These are phyloP conservation scores for Termitomyces sp. DNA, from an alignment of 768 basidiomycete genomes.

Conservation along the genomic window DNA sequence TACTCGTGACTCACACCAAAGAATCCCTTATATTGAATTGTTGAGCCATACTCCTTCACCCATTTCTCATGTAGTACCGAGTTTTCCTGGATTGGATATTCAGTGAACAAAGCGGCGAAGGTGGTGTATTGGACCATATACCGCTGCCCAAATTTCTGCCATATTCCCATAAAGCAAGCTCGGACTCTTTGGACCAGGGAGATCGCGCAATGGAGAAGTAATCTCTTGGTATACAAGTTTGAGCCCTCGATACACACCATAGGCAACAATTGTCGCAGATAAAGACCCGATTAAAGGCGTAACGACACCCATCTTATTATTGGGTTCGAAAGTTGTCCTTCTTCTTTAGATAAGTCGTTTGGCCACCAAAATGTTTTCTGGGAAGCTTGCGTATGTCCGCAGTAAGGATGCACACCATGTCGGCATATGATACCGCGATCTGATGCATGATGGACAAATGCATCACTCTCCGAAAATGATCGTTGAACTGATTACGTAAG, in stretches of 20 bases:
- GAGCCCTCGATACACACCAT: conserved; percentile 28
- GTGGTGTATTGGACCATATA: conserved; percentile 16
- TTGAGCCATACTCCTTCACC: conserved; percentile 15
- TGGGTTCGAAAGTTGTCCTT: neutral
- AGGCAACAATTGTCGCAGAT: conserved; percentile 19
- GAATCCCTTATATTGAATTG: conserved; percentile 21
- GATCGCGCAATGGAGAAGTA: conserved; percentile 40
- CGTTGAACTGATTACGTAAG: no score
- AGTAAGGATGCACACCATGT: no score
- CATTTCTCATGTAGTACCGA: conserved; percentile 23
- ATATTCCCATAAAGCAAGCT: conserved; percentile 49
- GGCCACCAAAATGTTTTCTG: neutral
- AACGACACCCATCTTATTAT: neutral
- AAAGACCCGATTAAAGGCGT: conserved; percentile 18
- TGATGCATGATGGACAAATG: no score
- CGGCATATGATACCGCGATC: neutral
- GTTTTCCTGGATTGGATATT: conserved; percentile 25
- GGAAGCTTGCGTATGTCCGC: neutral
- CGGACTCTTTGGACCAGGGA: conserved; percentile 49
- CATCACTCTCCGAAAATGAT: no score
- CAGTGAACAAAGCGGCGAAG: neutral
- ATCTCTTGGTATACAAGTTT: conserved; percentile 30
- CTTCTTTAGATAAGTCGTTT: neutral
- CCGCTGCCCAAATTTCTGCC: conserved; percentile 38
- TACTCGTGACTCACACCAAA: conserved; percentile 34